Evolutionary conservation across 495 filamentous ascomycete species (phyloP).

Genomic region (Venustampulla echinocandica): DNA sequence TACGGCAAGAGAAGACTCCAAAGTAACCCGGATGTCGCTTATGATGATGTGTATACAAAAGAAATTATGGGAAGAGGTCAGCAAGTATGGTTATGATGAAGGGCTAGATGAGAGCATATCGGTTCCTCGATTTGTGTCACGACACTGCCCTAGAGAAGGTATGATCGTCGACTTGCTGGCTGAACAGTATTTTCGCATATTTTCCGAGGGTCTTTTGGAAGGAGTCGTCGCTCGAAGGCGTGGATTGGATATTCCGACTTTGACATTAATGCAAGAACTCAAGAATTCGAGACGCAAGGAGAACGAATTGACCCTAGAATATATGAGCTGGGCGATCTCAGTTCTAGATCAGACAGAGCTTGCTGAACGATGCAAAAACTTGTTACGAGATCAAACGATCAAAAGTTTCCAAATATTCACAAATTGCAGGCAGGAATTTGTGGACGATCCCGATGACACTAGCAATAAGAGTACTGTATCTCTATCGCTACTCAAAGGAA

Average conservation of each 20-base stretch:
- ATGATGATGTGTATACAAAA: neutral
- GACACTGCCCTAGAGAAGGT: neutral
- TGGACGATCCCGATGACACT: neutral
- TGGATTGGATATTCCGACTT: neutral
- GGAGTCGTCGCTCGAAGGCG: neutral
- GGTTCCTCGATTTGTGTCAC: neutral
- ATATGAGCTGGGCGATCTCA: neutral
- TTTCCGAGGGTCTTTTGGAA: neutral
- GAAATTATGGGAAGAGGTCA: neutral
- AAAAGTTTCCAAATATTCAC: neutral
- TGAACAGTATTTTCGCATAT: neutral
- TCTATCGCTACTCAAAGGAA: neutral
- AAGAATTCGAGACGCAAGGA: neutral
- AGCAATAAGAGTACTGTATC: neutral
- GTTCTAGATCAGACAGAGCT: neutral
- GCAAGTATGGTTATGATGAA: neutral
- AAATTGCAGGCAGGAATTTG: neutral
- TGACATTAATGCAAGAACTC: neutral
- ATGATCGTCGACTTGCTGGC: neutral
- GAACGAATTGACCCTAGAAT: neutral
- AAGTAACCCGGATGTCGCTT: neutral
- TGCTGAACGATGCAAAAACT: neutral
- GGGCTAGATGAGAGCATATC: neutral
- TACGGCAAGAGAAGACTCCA: neutral
- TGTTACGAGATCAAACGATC: neutral